Evolutionary conservation across 441 rosid species (phyloP), one percentile per base, ranked within the genome.

Genomic region (Geranium incanum): DNA sequence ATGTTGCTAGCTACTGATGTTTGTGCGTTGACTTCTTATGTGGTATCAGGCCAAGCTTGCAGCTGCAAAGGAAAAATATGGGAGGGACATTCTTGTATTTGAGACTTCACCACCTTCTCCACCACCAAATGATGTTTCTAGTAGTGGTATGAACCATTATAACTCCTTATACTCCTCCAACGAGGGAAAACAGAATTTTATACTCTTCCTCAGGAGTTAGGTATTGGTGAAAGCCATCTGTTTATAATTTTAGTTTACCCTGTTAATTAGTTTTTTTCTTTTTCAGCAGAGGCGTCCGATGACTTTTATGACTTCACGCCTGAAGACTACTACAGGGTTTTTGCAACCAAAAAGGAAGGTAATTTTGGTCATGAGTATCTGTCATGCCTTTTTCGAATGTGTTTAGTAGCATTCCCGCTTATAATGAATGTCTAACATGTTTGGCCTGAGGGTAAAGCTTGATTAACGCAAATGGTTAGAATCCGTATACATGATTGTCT

Each of bases 221-320:
- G 37, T 1, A 16, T 70, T 39, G n/a, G 38, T 11, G 57, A 45
- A 69, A 68, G 38, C 57, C 6, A 48, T 13, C 41, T 75, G 7
- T 1, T 28, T 28, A 28, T 28, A 28, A 2, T 23, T 65, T 4
- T 8, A 63, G 38, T 50, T 21, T 63, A 63, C 15, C 38, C 60
- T 43, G 15, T 52, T 69, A 3, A 6, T 64, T 70, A 72, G 33
- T 75, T 59, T 63, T 55, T 21, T 48, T 55, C 36, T 71, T 48
- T n/a, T 13, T 72, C 72, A 36, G 77, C 85, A 86, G 94, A 87
- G 52, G 89, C 83, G 71, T 71, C 92, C 2, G 98, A 93, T 81
- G 98, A 87, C 60, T 89, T 82, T 76, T 91, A 86, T 64, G 96
- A 89, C 78, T 83, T 93, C 83, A 89, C 96, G 28, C 81, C 97